Evolutionary conservation across 257 asterid species (phyloP), one percentile per base, ranked within the genome.

Genomic region (Solanum okadae): DNA sequence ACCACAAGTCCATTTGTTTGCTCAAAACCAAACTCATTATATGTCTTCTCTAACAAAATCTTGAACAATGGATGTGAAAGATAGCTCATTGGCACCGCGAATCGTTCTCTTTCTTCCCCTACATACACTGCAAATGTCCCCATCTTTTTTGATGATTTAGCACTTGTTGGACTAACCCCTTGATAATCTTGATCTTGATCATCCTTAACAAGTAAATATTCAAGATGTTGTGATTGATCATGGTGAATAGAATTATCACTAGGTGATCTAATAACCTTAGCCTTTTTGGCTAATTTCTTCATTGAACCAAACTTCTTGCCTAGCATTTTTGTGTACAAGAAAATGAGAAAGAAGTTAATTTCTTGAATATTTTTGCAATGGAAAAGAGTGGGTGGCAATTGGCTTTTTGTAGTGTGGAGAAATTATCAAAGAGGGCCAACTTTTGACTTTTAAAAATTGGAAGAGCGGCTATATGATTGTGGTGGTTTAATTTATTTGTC

Each of bases 31-130:
- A 88, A 95, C 90, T 95, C 97, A 20, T 94, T 84, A 33, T 90
- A 93, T 22, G 98, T 95, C 92, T 95, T 96, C 89, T 96, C 98
- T 27, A 96, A 61, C 90, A 96, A 38, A 83, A 96, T 96, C 92
- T 91, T 94, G 95, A 96, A 92, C 77, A 96, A 75, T 33, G 99
- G 99, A 91, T 96, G 99, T 2, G 96, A 92, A 4, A 96, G 96
- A 40, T 96, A 93, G n/a, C 92, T 88, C 2, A 96, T 95, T 2
- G 98, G 98, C 12, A 94, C 93, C 33, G 89, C 93, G 85, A 95
- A 95, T 31, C 96, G 91, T 37, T 91, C 91, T 0, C 98, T 90
- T 15, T 93, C 98, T 68, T 93, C 97, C 10, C 99, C 99, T 7
- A 95, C 96, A 34, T 96, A 96, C 52, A 94, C 92, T 2, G 93